Conservation (phyloP, 2,329 filamentous ascomycete species). For the Penicillium sp. region DNA sequence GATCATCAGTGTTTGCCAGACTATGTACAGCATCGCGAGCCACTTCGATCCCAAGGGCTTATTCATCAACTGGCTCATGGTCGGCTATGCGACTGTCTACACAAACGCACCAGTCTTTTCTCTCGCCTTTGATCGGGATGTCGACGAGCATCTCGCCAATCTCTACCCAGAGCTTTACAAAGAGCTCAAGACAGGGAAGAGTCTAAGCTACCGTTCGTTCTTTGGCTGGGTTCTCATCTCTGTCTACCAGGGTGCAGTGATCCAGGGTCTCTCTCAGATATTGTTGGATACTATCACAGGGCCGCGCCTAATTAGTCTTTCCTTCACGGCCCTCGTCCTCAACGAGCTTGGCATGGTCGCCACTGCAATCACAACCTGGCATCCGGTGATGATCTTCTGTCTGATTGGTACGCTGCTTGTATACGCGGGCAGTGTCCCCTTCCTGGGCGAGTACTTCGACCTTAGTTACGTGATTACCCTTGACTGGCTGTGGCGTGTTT, state of each 20-base stretch:
- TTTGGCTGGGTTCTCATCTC: conserved; percentile 95
- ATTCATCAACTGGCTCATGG: conserved; percentile 94
- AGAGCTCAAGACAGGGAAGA: conserved; percentile 85
- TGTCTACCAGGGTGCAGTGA: conserved; percentile 91
- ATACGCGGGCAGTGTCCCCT: conserved; percentile 81
- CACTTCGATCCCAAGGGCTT: conserved; percentile 90
- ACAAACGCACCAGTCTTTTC: conserved; percentile 91
- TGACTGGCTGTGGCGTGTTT: conserved; percentile 84
- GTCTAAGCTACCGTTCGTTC: conserved; percentile 87
- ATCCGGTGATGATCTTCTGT: conserved; percentile 81
- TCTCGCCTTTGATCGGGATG: conserved; percentile 89
- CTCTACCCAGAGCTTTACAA: conserved; percentile 97
- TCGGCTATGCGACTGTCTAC: conserved; percentile 94
- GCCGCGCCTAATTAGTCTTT: conserved; percentile 78
- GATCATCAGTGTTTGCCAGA: conserved; percentile 94
- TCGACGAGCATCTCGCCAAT: conserved; percentile 89
- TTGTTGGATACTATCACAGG: conserved; percentile 70
- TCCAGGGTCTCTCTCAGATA: conserved; percentile 90
- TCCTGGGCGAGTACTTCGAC: conserved; percentile 87
- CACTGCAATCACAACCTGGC: conserved; percentile 95
- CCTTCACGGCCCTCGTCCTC: conserved; percentile 84
- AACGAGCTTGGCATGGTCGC: conserved; percentile 98
- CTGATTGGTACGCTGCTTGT: conserved; percentile 77
- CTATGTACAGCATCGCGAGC: conserved; percentile 92
- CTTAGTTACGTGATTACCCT: conserved; percentile 72